phyloP scores from a whole-genome alignment of 495 filamentous ascomycete genomes.

The Cairneyella variabilis region DNA sequence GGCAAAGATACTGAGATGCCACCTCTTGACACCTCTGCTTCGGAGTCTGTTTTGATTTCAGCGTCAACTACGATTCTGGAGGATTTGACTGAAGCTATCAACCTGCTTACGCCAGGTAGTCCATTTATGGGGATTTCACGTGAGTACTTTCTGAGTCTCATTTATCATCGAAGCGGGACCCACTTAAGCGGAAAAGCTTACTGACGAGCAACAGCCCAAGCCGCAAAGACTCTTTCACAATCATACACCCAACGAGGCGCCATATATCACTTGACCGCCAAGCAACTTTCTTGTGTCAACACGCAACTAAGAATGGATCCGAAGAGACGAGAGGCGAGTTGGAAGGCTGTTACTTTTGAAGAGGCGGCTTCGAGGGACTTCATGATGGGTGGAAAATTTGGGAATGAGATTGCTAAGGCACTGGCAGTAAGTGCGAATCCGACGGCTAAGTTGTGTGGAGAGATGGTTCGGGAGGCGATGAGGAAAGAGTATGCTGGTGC shows the following conservation, averaged over 20 bases:
- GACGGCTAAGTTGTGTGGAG: conserved; percentile 82
- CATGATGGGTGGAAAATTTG: conserved; percentile 69
- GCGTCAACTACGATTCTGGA: conserved; percentile 42
- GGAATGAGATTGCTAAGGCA: conserved; percentile 71
- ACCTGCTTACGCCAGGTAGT: conserved; percentile 50
- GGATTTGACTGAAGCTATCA: conserved; percentile 66
- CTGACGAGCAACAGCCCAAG: no score
- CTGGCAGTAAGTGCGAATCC: conserved; percentile 81
- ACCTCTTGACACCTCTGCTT: background rate
- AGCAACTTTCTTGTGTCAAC: conserved; percentile 24
- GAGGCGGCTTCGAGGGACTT: conserved; percentile 72
- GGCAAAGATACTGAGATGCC: conserved; percentile 18
- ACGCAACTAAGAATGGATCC: conserved; percentile 27
- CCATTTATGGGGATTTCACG: conserved; percentile 41
- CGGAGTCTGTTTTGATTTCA: conserved; percentile 12
- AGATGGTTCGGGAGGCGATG: conserved; percentile 83
- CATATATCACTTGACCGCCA: conserved; percentile 61
- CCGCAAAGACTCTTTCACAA: conserved; percentile 60
- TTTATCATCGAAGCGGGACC: background rate
- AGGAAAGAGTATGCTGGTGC: conserved; percentile 58
- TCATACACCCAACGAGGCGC: conserved; percentile 76
- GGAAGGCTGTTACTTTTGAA: conserved; percentile 56
- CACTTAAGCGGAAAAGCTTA: no score
- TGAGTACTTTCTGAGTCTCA: background rate
- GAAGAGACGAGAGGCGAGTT: conserved; percentile 35